Conservation (phyloP, 495 filamentous ascomycete genomes). For the Penicillium crystallinum region DNA sequence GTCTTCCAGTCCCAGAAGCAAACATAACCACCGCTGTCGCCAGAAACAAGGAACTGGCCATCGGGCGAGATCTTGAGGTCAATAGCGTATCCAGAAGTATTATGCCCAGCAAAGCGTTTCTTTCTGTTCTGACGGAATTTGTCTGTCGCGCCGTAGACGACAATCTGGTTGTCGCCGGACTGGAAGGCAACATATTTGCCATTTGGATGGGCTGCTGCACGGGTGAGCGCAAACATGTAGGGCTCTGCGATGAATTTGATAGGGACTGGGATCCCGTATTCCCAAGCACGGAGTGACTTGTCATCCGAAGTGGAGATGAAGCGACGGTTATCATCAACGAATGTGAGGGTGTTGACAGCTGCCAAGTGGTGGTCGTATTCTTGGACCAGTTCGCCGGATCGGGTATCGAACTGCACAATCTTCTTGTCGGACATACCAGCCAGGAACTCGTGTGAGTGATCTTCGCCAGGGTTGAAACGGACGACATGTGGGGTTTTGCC, state of each 20-base stretch:
- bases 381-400: constrained; percentile 78
- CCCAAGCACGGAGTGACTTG: constrained; percentile 92
- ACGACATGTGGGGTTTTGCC: constrained; percentile 95
- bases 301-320: constrained; percentile 99
- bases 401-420: constrained; percentile 94
- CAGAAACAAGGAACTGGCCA: constrained; percentile 78
- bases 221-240: constrained; percentile 90
- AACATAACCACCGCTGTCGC: constrained; percentile 80
- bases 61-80: constrained; percentile 86
- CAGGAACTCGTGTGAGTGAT: constrained; percentile 83
- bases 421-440: constrained; percentile 97
- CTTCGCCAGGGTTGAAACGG: constrained; percentile 77
- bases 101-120: constrained; percentile 93
- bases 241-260: constrained; percentile 92
- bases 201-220: constrained; percentile 73
- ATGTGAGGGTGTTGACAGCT: constrained; percentile 96
- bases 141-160: constrained; percentile 88
- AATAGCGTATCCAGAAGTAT: constrained; percentile 89
- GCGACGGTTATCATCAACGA: constrained; percentile 87
- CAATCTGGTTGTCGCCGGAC: constrained; percentile 88
- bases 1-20: constrained; percentile 99
- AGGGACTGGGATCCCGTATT: constrained; percentile 91
- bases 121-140: constrained; percentile 97
- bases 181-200: constrained; percentile 94
- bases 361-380: constrained; percentile 98